A percentile compares a stretch with the other conserved stretches of the same genome.
Evolutionary conservation across 2,329 filamentous ascomycete genomes (phyloP).

Genomic region (Aspergillus felis): DNA sequence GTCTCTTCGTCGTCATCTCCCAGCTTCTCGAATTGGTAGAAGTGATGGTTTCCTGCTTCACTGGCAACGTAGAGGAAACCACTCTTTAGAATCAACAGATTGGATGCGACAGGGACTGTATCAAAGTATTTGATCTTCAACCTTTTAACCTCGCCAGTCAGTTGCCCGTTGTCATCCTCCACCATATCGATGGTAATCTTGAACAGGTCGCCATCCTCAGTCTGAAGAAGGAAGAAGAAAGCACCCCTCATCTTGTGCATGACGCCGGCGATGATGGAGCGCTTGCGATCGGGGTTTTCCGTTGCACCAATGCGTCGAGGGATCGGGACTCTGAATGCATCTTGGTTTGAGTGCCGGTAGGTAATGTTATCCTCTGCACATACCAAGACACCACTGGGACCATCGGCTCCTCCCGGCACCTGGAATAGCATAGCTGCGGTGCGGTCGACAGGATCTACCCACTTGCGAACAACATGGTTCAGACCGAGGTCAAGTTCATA

Average conservation of each 20-base stretch:
- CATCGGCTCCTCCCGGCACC: slow-evolving; percentile 88
- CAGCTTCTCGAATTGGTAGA: slow-evolving; percentile 96
- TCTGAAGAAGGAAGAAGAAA: slow-evolving; percentile 96
- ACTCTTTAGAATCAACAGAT: slow-evolving; percentile 87
- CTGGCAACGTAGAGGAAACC: slow-evolving; percentile 91
- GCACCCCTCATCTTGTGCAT: slow-evolving; percentile 96
- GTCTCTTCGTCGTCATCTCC: slow-evolving; percentile 91
- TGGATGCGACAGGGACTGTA: slow-evolving; percentile 83
- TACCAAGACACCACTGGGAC: slow-evolving; percentile 89
- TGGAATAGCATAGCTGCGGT: slow-evolving; percentile 89
- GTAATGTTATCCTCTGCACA: slow-evolving; percentile 93
- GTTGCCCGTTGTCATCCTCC: slow-evolving; percentile 70
- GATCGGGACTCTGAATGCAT: slow-evolving; percentile 82
- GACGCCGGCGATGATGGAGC: slow-evolving; percentile 82
- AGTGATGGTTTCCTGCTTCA: slow-evolving; percentile 87
- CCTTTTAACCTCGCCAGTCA: slow-evolving; percentile 74
- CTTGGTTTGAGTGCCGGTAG: slow-evolving; percentile 94
- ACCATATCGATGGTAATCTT: slow-evolving; percentile 92
- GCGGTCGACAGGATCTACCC: slow-evolving; percentile 89
- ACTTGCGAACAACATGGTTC: slow-evolving; percentile 95
- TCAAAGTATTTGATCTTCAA: slow-evolving; percentile 98
- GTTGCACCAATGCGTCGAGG: slow-evolving; percentile 81
- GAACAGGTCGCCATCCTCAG: slow-evolving; percentile 97
- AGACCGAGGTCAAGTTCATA: slow-evolving; percentile 96
- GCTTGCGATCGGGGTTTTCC: slow-evolving; percentile 87